Base-by-base conservation (phyloP, 192 early-diverging fungal genomes). In the Diversispora eburnea region DNA sequence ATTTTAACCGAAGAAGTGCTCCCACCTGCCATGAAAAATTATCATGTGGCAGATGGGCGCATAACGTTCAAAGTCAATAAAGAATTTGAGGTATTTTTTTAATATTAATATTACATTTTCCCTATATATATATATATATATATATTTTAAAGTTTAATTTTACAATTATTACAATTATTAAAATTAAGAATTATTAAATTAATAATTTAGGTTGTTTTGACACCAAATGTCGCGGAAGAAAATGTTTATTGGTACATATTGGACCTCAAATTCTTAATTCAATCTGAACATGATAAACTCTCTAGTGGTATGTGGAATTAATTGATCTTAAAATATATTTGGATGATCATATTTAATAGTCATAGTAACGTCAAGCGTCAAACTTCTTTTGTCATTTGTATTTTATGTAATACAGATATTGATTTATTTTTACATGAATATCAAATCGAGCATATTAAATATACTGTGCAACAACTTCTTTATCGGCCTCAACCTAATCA, bases 1-100 rank as follows among this genome's bases (percentile, higher is more conserved):
- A 79, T 96, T 8, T 73, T 95, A 57, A 84, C 84, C 17, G 83
- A 85, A 20, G 94, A 95, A 72, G 80, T 90, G 2, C 57, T 95
- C 2, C 93, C 93, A 0, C 69, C 82, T 25, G 79, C 88, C 10
- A 91, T 92, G 86, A 77, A 81, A 43, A 83, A 82, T 17, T 89
- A 88, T 75, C 70, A 71, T 6, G 49, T 82, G 66, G 87, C 74
- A 10, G 81, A 90, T 70, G 94, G 93, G 48, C 85, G 91, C 45
- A 87, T 91, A 51, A 88, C 82, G 13, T 96, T 96, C 73, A 70
- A 76, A 0, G 90, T 94, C 10, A 70, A 84, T n/a, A 84, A 89
- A 60, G 91, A 92, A 75, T 91, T 91, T 76, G 81, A 89, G 78
- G 87, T 92, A 64, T 9, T n/a, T n/a, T 5, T 22, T 66, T 22